Conservation (phyloP, 768 basidiomycete genomes). For the Coprinopsis cinerea region DNA sequence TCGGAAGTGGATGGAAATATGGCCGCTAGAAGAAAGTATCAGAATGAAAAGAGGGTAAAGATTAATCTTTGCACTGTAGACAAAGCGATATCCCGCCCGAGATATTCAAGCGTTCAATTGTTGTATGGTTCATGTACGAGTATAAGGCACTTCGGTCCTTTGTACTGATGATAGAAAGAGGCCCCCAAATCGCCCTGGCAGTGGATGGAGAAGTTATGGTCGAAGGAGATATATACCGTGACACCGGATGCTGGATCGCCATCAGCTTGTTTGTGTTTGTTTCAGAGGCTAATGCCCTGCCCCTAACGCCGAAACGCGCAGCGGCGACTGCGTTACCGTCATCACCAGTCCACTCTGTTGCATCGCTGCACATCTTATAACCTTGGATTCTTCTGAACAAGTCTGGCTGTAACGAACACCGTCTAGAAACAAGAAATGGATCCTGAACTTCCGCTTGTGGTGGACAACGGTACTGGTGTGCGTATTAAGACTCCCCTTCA, state of each 20-base stretch:
- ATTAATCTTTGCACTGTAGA: no score
- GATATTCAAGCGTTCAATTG: no score
- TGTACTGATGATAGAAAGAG: no score
- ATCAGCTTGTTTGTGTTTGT: neutral
- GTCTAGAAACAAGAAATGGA: conserved; percentile 29
- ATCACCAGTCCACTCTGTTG: neutral
- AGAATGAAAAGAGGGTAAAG: no score
- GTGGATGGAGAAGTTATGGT: no score
- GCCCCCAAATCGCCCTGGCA: no score
- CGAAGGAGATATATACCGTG: neutral
- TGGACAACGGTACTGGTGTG: conserved; percentile 88
- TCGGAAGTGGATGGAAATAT: no score
- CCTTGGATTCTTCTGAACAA: neutral
- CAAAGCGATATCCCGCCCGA: no score
- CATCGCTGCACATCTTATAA: neutral
- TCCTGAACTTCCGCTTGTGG: conserved; percentile 56
- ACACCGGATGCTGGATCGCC: neutral
- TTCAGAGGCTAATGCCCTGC: neutral
- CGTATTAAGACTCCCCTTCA: conserved; percentile 22
- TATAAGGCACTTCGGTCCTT: no score
- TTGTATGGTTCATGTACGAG: no score
- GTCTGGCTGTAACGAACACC: neutral
- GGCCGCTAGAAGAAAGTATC: no score
- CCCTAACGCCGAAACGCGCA: neutral
- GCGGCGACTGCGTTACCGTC: neutral